Base-by-base conservation (phyloP, 148 eudicot genomes). In the Chenopodium berlandieri region DNA sequence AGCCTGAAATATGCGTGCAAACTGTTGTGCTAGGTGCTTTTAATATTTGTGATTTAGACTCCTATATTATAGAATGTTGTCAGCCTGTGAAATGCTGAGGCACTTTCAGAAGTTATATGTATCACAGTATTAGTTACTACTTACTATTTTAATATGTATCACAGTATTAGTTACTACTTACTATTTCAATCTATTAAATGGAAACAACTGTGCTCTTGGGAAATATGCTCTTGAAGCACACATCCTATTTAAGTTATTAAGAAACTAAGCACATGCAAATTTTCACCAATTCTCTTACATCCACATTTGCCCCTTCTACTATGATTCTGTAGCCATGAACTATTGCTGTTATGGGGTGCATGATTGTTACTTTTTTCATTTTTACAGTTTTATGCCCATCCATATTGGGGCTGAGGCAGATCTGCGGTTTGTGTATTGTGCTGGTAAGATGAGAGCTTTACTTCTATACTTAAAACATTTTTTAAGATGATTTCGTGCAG, bases 321-420 rank as follows among this genome's bases (percentile, higher is more conserved):
- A 17, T 40, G 65, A 46, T 62, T 48, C 63, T 14, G 13, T 68
- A 62, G 64, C n/a, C 25, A n/a, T 3, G 9, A 56, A 58, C 48
- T 30, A 22, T 56, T 14, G 44, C 19, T 81, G 9, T 30, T 34
- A 19, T 31, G 66, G 20, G 50, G 50, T 80, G 71, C 77, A 56
- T 68, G 71, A 31, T 46, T 67, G 8, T 9, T 40, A 8, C 58
- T 37, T 46, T 79, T 48, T 80, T 50, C 58, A 5, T 58, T 40
- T 86, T 48, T 31, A 73, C 89, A 95, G 99, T 83, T 95, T 92
- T 85, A 92, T 91, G 91, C 99, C 99, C 73, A 92, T 88, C 75
- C 94, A 91, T 85, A 87, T 88, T 71, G 94, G 97, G 72, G 99
- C 93, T 48, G 99, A 95, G 89, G 88, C 94, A 75, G 97, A 95